Conservation (phyloP, 179 eudicot species). For the Carnegiea gigantea region DNA sequence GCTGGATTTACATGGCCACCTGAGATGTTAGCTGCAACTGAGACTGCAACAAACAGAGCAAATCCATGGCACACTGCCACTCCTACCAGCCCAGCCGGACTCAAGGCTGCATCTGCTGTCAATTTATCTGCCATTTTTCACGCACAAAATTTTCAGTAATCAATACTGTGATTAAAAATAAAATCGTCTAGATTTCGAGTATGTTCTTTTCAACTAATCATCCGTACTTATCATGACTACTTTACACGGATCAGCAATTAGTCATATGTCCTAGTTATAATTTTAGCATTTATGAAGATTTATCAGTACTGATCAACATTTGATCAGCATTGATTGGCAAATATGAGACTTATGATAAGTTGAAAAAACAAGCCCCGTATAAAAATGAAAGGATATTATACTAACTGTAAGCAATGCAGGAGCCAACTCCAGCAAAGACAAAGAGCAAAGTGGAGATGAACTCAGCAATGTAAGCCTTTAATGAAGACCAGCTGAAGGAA, state of each 20-base stretch:
- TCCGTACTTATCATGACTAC: no score
- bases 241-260: no score
- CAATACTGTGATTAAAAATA: no score
- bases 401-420: conserved; percentile 28
- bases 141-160: no score
- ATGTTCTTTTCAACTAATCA: no score
- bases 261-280: no score
- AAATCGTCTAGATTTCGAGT: no score
- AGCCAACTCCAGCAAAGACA: conserved; percentile 37
- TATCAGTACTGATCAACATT: no score
- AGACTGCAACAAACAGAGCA: conserved; percentile 44
- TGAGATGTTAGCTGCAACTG: conserved; percentile 46
- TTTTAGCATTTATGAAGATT: no score
- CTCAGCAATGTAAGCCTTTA: conserved; percentile 29
- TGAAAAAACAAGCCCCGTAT: no score
- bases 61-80: conserved; percentile 34
- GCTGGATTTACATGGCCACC: conserved; percentile 59
- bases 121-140: conserved; percentile 13
- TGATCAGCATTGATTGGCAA: no score
- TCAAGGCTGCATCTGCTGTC: not conserved
- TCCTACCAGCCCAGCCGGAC: not conserved
- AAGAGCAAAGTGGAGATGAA: conserved; percentile 36
- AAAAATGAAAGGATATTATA: not conserved
- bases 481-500: conserved; percentile 16
- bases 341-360: no score